A percentile compares a stretch with the other conserved stretches of the same genome.
Conservation (phyloP, 1,284 basidiomycete species). For the Ceratobasidium sp. region DNA sequence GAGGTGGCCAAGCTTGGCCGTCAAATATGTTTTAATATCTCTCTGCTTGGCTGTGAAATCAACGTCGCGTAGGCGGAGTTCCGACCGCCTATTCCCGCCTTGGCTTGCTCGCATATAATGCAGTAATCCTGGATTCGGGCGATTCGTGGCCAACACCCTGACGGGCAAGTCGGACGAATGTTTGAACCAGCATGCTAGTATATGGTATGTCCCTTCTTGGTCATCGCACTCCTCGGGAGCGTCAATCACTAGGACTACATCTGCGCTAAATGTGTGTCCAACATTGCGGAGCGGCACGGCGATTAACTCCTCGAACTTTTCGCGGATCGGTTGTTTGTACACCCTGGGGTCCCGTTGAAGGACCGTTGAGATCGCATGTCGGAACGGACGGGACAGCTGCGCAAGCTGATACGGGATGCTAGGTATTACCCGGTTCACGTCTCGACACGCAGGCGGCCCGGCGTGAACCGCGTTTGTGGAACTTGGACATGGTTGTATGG, state of each 20-base stretch:
- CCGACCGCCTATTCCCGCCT: background rate
- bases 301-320: background rate
- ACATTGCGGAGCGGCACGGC: background rate
- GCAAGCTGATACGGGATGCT: slow-evolving; percentile 8
- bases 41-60: background rate
- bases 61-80: background rate
- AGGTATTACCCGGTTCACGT: background rate
- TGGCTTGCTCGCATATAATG: background rate
- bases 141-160: background rate
- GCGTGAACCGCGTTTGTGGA: too few species aligned
- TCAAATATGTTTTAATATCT: slow-evolving; percentile 7
- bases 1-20: background rate
- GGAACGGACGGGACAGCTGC: background rate
- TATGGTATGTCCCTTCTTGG: background rate
- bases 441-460: too few species aligned
- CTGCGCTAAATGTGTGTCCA: background rate
- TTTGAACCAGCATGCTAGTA: background rate
- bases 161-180: background rate
- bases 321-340: background rate
- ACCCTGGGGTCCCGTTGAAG: background rate
- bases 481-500: too few species aligned
- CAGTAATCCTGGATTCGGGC: background rate
- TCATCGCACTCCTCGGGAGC: slow-evolving; percentile 20
- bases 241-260: slow-evolving; percentile 11
- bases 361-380: background rate